phyloP scores from a whole-genome alignment of 495 filamentous ascomycete species.

The Sporormia fimetaria region DNA sequence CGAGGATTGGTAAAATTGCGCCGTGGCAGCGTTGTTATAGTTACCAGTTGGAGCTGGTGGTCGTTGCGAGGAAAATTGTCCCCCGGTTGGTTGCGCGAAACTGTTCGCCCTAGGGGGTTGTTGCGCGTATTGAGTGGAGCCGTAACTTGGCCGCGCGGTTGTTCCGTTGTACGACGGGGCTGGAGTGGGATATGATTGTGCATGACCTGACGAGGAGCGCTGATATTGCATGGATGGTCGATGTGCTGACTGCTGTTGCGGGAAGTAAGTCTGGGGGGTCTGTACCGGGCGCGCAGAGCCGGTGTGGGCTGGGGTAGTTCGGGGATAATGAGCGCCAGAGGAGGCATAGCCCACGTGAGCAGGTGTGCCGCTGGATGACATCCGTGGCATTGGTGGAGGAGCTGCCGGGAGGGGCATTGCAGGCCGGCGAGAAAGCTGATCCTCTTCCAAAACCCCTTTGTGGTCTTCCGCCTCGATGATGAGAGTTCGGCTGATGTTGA shows the following conservation, averaged over 20 bases:
- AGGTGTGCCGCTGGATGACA: slow-evolving; percentile 8
- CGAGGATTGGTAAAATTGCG: slow-evolving; percentile 23
- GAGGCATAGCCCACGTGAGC: slow-evolving; percentile 18
- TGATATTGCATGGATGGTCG: slow-evolving; percentile 23
- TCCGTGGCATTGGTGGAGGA: slow-evolving; percentile 12
- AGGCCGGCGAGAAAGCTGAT: slow-evolving; percentile 43
- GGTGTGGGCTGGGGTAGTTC: slow-evolving; percentile 19
- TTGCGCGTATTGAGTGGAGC: slow-evolving; percentile 18
- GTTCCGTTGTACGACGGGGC: slow-evolving; percentile 6
- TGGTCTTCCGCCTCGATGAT: slow-evolving; percentile 59
- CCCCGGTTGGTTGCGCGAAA: slow-evolving; percentile 10
- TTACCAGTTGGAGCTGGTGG: slow-evolving; percentile 10
- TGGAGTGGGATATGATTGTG: slow-evolving; percentile 19
- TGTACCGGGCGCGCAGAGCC: slow-evolving; percentile 12
- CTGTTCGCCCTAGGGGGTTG: slow-evolving; percentile 22
- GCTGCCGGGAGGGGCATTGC: slow-evolving; percentile 23
- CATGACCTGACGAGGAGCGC: slow-evolving; percentile 14
- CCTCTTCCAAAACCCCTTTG: slow-evolving; percentile 76
- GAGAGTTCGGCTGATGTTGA: slow-evolving; percentile 76
- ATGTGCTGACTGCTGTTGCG: slow-evolving; percentile 23
- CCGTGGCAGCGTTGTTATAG: slow-evolving; percentile 12
- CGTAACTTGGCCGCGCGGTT: slow-evolving; percentile 10
- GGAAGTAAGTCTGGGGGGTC: slow-evolving; percentile 25
- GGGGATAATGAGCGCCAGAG: slow-evolving; percentile 27
- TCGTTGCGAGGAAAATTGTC: slow-evolving; percentile 20